Conservation (phyloP, 192 early-diverging fungal species). For the Linnemannia hyalina region DNA sequence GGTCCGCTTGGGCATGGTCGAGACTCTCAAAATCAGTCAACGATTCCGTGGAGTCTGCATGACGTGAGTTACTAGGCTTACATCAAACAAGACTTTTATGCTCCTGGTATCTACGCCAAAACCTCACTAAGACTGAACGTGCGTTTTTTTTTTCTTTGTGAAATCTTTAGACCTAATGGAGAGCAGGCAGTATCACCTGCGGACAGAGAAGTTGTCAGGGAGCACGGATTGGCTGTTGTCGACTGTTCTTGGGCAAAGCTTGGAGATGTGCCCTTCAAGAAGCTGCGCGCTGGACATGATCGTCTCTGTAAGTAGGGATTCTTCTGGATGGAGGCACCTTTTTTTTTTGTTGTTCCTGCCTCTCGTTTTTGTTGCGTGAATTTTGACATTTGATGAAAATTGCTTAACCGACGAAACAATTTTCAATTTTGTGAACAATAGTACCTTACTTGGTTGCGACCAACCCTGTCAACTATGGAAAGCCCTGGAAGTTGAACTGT, state of each 20-base stretch:
- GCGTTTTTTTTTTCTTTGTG: neutral
- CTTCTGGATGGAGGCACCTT: neutral
- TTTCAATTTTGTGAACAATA: constrained; percentile 26
- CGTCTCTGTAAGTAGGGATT: constrained; percentile 75
- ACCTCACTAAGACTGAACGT: neutral
- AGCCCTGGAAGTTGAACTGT: constrained; percentile 96
- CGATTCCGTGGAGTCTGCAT: constrained; percentile 93
- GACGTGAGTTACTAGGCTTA: constrained; percentile 59
- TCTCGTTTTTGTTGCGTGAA: no score
- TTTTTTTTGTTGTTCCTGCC: neutral
- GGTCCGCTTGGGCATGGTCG: constrained; percentile 83
- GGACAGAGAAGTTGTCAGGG: constrained; percentile 81
- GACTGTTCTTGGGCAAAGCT: constrained; percentile 98
- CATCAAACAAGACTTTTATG: neutral
- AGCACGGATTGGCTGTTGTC: constrained; percentile 90
- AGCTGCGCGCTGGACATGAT: constrained; percentile 86
- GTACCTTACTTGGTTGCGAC: constrained; percentile 96
- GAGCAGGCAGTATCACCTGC: constrained; percentile 88
- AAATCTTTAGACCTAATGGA: constrained; percentile 77
- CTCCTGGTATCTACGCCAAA: no score
- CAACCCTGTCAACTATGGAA: constrained; percentile 98
- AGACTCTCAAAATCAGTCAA: constrained; percentile 83
- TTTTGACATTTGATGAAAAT: neutral
- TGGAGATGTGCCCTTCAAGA: constrained; percentile 94
- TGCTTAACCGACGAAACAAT: constrained; percentile 5